Base-by-base conservation (phyloP, 805 yeast genomes). In the Starmerella sp. region DNA sequence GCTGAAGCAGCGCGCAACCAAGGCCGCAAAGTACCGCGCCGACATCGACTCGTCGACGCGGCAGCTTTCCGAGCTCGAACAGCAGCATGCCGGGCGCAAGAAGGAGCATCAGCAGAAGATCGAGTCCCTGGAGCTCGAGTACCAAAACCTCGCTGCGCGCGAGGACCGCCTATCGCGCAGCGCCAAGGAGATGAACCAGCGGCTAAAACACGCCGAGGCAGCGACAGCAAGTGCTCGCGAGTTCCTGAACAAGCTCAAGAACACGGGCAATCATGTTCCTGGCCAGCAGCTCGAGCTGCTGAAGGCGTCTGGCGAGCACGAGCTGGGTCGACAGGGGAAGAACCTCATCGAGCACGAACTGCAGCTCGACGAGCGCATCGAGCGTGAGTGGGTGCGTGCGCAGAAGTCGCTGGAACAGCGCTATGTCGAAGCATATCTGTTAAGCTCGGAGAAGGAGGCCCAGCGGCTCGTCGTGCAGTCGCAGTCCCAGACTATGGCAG, bases 361-460 rank as follows among this genome's bases (percentile, higher is more conserved):
- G 22, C 53, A 43, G 39, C 44, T 57, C 17, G 56, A 57, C 38
- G 45, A 45, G 15, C 55, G 55, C 29, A 56, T 69, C 9, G 75
- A 71, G 51, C 61, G 57, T 15, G 63, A 65, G 17, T 71, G 75
- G 75, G 57, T 59, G 29, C 61, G 65, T n/a, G 62, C 64, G 1
- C 72, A 68, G 48, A 63, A 67, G 48, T 62, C 60, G 2, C 63
- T 72, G 34, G 74, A 71, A 52, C 53, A 62, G 53, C 60, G 71
- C 6, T 72, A 72, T 51, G 60, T 69, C 4, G 62, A 64, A 37
- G 72, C 69, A 11, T 68, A 67, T 38, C 61, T 48, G 7, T 36
- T 50, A 14, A 55, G 46, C 47, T 43, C 52, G 13, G 46, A 49
- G 17, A 28, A 22, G 11, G 37, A 41, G 44, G 38, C 51, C 15